Evolutionary conservation across 768 basidiomycete species (phyloP).

Genomic region (Flagelloscypha sp.): DNA sequence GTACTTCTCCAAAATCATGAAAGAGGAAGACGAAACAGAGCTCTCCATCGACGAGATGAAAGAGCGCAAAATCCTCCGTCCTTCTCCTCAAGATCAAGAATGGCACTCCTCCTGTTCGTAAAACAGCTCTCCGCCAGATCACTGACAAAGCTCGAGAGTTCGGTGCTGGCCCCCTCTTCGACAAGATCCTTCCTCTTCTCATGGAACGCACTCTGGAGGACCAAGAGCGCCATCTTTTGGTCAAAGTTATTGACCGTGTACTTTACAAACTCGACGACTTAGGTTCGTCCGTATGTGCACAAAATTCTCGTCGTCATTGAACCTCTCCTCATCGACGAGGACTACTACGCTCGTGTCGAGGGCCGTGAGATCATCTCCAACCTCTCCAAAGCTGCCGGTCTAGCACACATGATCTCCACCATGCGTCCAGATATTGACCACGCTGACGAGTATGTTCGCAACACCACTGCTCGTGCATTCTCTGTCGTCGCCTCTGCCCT

Average conservation of each 20-base stretch:
- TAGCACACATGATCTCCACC: slow-evolving; percentile 80
- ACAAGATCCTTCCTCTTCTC: slow-evolving; percentile 71
- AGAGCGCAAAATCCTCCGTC: slow-evolving; percentile 75
- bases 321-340: slow-evolving; percentile 96
- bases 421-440: slow-evolving; percentile 81
- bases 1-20: slow-evolving; percentile 84
- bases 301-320: slow-evolving; percentile 99
- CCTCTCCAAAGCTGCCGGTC: slow-evolving; percentile 72
- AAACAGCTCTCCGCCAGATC: slow-evolving; percentile 70
- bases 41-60: slow-evolving; percentile 71
- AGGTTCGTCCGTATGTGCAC: slow-evolving; percentile 84
- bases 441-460: slow-evolving; percentile 75
- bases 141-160: slow-evolving; percentile 78
- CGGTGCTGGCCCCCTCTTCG: slow-evolving; percentile 71
- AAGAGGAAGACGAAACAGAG: slow-evolving; percentile 62
- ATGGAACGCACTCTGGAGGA: slow-evolving; percentile 75
- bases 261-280: slow-evolving; percentile 73
- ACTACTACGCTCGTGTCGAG: slow-evolving; percentile 64
- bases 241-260: slow-evolving; percentile 76
- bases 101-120: slow-evolving; percentile 71
- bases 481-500: slow-evolving; percentile 75
- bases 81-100: slow-evolving; percentile 77
- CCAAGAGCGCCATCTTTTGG: slow-evolving; percentile 69
- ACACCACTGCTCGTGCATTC: slow-evolving; percentile 74
- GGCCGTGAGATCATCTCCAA: slow-evolving; percentile 78